Evolutionary conservation across 768 basidiomycete species (phyloP).

Genomic region (Amanita pallidorosea): DNA sequence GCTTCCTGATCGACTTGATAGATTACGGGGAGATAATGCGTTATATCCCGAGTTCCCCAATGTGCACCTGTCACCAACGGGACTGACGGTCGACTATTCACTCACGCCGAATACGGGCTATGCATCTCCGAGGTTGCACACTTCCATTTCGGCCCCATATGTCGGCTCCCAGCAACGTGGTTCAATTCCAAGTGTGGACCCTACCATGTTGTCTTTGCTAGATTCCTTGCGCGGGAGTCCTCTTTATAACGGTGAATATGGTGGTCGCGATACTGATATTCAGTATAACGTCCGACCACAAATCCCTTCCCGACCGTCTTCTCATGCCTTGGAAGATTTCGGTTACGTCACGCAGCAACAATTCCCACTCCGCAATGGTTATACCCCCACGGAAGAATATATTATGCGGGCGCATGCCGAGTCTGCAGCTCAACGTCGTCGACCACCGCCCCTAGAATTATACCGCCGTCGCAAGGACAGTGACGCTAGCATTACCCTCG

Average conservation of each 20-base stretch:
- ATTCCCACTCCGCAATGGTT: constrained; percentile 25
- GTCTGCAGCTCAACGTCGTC: constrained; percentile 16
- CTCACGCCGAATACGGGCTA: constrained; percentile 18
- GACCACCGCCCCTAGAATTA: constrained; percentile 26
- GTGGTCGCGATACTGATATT: constrained; percentile 6
- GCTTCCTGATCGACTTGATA: constrained; percentile 3
- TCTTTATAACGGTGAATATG: constrained; percentile 11
- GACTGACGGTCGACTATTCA: constrained; percentile 30
- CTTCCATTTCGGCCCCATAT: not conserved
- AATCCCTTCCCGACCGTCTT: not conserved
- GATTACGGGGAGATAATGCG: not conserved
- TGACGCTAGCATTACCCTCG: constrained; percentile 23
- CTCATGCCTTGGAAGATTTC: constrained; percentile 3
- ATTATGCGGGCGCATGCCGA: constrained; percentile 49
- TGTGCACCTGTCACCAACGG: constrained; percentile 11
- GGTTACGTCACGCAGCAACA: constrained; percentile 1
- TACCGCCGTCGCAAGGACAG: constrained; percentile 13
- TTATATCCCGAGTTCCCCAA: constrained; percentile 17
- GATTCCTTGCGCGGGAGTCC: constrained; percentile 20
- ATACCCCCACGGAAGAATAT: constrained; percentile 58
- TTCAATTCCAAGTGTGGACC: constrained; percentile 14
- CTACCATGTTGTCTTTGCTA: constrained; percentile 27
- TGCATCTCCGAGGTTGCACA: constrained; percentile 4
- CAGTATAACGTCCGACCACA: constrained; percentile 8
- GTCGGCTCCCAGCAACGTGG: not conserved